phyloP scores from a whole-genome alignment of 768 basidiomycete genomes.

The Trametes punicea region DNA sequence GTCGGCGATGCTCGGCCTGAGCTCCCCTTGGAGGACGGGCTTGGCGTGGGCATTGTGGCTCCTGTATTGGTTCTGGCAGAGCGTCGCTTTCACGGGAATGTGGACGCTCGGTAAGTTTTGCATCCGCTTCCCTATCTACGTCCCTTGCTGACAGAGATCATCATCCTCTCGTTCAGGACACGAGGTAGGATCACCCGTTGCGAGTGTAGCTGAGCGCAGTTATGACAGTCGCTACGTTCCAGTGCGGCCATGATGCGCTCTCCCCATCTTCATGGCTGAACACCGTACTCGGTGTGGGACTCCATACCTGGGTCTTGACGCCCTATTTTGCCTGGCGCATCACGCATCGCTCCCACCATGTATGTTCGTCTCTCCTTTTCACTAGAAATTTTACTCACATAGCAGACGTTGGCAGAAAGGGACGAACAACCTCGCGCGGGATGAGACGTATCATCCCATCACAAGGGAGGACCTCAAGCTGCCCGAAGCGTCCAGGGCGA shows the following conservation, averaged over 20 bases:
- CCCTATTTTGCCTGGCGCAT: constrained; percentile 26
- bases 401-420: constrained; percentile 15
- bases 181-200: constrained; percentile 32
- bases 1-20: not conserved
- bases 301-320: constrained; percentile 38
- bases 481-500: constrained; percentile 17
- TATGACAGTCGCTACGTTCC: not conserved
- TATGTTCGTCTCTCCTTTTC: not conserved
- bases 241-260: constrained; percentile 52
- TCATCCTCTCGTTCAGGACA: constrained; percentile 33
- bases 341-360: constrained; percentile 28
- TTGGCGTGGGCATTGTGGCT: constrained; percentile 14
- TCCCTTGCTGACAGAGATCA: not conserved
- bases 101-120: constrained; percentile 24
- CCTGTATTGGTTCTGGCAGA: constrained; percentile 29
- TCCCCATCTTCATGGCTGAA: constrained; percentile 40
- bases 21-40: not conserved
- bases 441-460: constrained; percentile 26
- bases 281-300: constrained; percentile 36
- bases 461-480: constrained; percentile 23
- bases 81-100: constrained; percentile 23
- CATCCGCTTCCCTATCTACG: not conserved
- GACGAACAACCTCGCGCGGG: constrained; percentile 23
- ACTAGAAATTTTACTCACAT: not conserved
- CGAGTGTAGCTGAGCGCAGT: not conserved